These are phyloP conservation scores for Candida chauliodis DNA, from an alignment of 805 yeast genomes.

Conservation along the genomic window DNA sequence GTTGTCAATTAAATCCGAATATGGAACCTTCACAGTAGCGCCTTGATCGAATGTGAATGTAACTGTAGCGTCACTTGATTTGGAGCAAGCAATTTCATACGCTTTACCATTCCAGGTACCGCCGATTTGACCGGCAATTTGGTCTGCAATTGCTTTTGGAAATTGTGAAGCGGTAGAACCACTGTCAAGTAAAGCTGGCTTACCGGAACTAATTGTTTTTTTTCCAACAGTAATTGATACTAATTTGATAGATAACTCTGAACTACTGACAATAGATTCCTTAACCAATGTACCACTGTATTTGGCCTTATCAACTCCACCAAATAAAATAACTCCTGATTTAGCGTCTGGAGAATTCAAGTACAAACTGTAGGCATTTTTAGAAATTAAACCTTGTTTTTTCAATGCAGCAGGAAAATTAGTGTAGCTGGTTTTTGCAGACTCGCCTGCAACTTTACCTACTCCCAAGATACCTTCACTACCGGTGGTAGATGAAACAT, in stretches of 20 bases:
- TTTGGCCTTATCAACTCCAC: constrained; percentile 30
- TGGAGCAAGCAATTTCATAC: constrained; percentile 7
- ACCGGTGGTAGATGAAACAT: constrained; percentile 44
- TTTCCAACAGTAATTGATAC: constrained; percentile 27
- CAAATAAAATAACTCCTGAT: constrained; percentile 28
- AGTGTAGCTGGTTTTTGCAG: too few relatives aligned
- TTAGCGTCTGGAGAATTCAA: constrained; percentile 21
- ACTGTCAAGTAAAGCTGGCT: constrained; percentile 29
- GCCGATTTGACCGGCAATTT: constrained; percentile 1
- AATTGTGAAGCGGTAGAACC: constrained; percentile 40
- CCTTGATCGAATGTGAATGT: constrained; percentile 6
- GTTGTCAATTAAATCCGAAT: constrained; percentile 17
- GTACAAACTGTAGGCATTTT: too few relatives aligned
- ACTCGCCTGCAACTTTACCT: constrained; percentile 39
- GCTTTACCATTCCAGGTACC: neutral
- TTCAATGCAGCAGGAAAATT: too few relatives aligned
- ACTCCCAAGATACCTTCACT: constrained; percentile 70
- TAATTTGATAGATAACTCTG: constrained; percentile 41
- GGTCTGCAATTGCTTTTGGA: constrained; percentile 28
- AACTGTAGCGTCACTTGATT: neutral
- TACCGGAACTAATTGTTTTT: constrained; percentile 13
- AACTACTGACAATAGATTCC: neutral
- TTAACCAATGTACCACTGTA: constrained; percentile 19
- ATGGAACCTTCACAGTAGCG: constrained; percentile 45
- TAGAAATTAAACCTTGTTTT: too few relatives aligned